phyloP scores from a whole-genome alignment of 2,329 filamentous ascomycete species.

The Ascosphaera apis region DNA sequence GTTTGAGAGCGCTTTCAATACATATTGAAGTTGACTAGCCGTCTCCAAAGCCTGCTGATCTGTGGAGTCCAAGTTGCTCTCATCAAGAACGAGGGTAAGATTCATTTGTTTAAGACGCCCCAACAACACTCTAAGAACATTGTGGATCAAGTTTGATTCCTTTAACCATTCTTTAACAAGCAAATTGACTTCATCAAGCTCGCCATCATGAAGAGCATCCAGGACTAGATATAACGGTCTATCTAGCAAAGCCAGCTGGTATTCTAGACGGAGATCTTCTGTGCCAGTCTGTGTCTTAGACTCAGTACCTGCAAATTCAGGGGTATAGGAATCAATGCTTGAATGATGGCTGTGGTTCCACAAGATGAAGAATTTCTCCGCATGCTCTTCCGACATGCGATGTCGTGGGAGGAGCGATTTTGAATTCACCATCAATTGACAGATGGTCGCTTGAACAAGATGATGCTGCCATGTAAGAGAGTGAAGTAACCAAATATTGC shows the following conservation, averaged over 20 bases:
- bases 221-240: conserved; percentile 63
- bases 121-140: conserved; percentile 10
- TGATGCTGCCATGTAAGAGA: conserved; percentile 43
- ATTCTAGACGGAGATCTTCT: conserved; percentile 11
- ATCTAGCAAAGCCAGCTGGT: conserved; percentile 40
- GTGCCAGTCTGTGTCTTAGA: conserved; percentile 4
- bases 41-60: too few species aligned
- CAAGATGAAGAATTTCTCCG: conserved; percentile 18
- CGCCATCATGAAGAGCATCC: conserved; percentile 51
- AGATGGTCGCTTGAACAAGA: conserved; percentile 59
- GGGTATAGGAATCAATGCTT: conserved; percentile 15
- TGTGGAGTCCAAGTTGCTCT: too few species aligned
- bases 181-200: conserved; percentile 45
- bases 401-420: conserved; percentile 14
- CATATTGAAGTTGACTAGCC: conserved; percentile 54
- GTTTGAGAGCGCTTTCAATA: conserved; percentile 50
- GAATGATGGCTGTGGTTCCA: conserved; percentile 22
- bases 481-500: conserved; percentile 69
- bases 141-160: conserved; percentile 9
- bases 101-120: not conserved
- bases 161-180: conserved; percentile 64
- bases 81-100: too few species aligned
- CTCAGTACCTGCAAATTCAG: conserved; percentile 10
- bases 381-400: conserved; percentile 13
- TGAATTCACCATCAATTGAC: conserved; percentile 39